Base-by-base conservation (phyloP, 1,284 basidiomycete species). In the Ustilago xerochloae region DNA sequence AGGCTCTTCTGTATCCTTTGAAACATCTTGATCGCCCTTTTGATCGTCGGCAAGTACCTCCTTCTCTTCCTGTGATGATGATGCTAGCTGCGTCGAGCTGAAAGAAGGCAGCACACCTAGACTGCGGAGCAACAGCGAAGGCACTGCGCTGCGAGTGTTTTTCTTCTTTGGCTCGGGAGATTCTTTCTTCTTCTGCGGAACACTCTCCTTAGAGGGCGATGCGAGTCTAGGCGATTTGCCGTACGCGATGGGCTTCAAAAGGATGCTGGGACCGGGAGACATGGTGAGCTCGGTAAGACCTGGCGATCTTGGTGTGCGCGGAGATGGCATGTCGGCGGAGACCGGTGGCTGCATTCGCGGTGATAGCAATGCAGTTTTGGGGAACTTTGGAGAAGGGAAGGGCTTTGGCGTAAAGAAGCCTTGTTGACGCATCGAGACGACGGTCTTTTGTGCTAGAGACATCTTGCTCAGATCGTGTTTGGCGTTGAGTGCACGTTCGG, bases 61-160 rank as follows among this genome's bases (percentile, higher is more conserved):
- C 30, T 56, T 48, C 38, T 46, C 36, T 24, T 52, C 53, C 20
- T 52, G 43, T 29, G 41, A 38, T 10, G 36, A 18, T 10, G 48
- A 29, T 20, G 50, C 33, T n/a, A n/a, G n/a, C 10, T 63, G 33
- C 13, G 47, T 52, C 7, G 60, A 58, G 46, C 43, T 55, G 30
- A 39, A 10, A 1, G 61, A 48, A n/a, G 60, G 60, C 30, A 67
- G 26, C 29, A 73, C 70, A 15, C 74, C 70, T 15, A 77, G 70
- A 39, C 74, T 77, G 49, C 63, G 65, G 30, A 77, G 68, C 41
- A 77, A 46, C 47, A 74, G 36, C n/a, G 74, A 77, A 1, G 74
- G 70, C 16, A 77, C 63, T 2, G 69, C 69, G 39, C 62, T 62
- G 6, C 71, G 71, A 18, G 63, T 58, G 33, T 53, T 36, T 49